Evolutionary conservation across 345 rosid species (phyloP).

Genomic region (Eucalyptus pumila): DNA sequence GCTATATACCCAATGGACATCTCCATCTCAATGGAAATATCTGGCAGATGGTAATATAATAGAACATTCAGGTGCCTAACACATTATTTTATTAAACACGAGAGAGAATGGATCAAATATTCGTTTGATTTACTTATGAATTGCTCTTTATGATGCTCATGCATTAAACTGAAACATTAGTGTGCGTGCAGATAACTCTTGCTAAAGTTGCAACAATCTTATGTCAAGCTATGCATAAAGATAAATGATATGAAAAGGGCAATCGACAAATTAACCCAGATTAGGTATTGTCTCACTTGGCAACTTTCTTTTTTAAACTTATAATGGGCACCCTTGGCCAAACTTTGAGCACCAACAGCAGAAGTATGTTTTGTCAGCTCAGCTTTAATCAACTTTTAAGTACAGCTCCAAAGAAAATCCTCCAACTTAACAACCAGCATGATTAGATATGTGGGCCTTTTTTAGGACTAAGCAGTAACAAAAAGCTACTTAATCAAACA

Average conservation of each 20-base stretch:
- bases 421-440: neutral
- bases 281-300: neutral
- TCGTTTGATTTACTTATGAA: neutral
- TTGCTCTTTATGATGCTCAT: neutral
- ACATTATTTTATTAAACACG: neutral
- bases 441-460: conserved; percentile 1
- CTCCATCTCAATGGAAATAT: neutral
- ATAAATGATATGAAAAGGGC: neutral
- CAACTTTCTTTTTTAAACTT: neutral
- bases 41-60: neutral
- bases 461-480: neutral
- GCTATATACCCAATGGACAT: neutral
- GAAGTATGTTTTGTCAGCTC: neutral
- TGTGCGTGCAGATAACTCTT: neutral
- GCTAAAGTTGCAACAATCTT: neutral
- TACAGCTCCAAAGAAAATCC: neutral
- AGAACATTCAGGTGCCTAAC: neutral
- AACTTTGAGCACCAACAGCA: neutral
- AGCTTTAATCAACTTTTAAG: neutral
- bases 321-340: neutral
- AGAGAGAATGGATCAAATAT: neutral
- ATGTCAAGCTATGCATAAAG: neutral
- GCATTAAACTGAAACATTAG: neutral
- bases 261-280: neutral
- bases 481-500: neutral